Evolutionary conservation across 1,139 yeast genomes (phyloP), one percentile per base, ranked within the genome.

Genomic region (Zygosaccharomyces sapae): DNA sequence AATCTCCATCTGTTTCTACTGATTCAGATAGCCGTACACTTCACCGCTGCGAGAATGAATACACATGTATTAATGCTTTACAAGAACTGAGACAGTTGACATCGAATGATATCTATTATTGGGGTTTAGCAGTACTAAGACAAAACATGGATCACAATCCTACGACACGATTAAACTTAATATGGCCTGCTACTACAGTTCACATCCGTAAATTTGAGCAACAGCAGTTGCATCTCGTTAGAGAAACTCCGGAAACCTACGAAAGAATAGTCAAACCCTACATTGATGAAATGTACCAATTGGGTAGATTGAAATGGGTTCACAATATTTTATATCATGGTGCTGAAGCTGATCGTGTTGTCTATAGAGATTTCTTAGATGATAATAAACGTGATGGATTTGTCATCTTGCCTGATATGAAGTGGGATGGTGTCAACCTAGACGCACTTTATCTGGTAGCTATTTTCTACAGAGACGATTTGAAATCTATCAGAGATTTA

Each of bases 121-220:
- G 97, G 97, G 86, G 88, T 5, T 66, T 77, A 36, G 79, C 79
- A 0, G 67, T 75, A 0, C 56, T 83, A 37, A 56, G 59, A 3
- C 86, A 82, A 56, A 69, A 72, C 41, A 55, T 83, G 20, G 71
- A 70, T 0, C 52, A 55, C 0, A 55, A 58, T 8, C 89, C 95
- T 0, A 76, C 81, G 0, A 83, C 84, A 9, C 90, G 90, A 61
- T 62, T 87, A 48, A 87, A 84, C 57, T 56, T 92, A 51, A 83
- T 92, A 16, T 88, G 79, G 63, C 98, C 98, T 1, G 97, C 98
- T 0, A 84, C 96, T 0, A 84, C 81, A 46, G 78, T 83, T 8
- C 98, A 92, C 62, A 81, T 92, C 48, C 76, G 76, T 46, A 92
- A 92, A 67, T 88, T 80, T 61, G 73, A 77, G 12, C 70, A 68